Percentiles rank a stretch among this genome's conserved stretches.
Conservation (phyloP, 177 flowering plant species). For the Vitis hybrid region DNA sequence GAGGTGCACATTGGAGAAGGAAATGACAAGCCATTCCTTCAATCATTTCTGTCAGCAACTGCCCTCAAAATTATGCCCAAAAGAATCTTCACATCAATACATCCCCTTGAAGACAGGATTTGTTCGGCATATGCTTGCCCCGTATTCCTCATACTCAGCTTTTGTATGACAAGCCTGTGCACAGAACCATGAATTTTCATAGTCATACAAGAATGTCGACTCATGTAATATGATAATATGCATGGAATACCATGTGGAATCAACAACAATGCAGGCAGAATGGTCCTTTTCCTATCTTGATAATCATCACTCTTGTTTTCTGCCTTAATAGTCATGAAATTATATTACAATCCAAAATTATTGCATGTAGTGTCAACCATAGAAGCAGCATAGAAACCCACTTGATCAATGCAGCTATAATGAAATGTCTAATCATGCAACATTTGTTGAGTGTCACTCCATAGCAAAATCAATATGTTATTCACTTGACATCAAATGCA, state of each 20-base stretch:
- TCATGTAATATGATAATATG: neutral
- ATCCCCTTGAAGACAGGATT: constrained; percentile 98
- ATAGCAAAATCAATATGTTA: too few species aligned
- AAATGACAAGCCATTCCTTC: constrained; percentile 2
- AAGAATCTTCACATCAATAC: constrained; percentile 42
- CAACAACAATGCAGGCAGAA: too few species aligned
- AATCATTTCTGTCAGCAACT: neutral
- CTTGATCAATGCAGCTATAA: neutral
- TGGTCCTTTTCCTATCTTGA: too few species aligned
- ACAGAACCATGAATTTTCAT: constrained; percentile 2
- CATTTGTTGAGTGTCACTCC: too few species aligned
- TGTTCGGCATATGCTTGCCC: constrained; percentile 96
- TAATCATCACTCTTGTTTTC: neutral
- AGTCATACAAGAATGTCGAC: neutral
- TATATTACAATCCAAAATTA: neutral
- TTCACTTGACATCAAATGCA: neutral
- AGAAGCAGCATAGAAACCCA: neutral
- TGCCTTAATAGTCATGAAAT: neutral
- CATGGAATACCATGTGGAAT: too few species aligned
- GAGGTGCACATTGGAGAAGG: neutral
- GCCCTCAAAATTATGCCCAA: constrained; percentile 4
- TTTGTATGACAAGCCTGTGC: constrained; percentile 96
- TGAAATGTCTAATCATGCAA: too few species aligned
- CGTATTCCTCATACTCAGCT: constrained; percentile 96
- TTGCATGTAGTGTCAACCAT: too few species aligned